Evolutionary conservation across 1,284 basidiomycete genomes (phyloP), one percentile per base, ranked within the genome.

Genomic region (Malassezia pachydermatis): DNA sequence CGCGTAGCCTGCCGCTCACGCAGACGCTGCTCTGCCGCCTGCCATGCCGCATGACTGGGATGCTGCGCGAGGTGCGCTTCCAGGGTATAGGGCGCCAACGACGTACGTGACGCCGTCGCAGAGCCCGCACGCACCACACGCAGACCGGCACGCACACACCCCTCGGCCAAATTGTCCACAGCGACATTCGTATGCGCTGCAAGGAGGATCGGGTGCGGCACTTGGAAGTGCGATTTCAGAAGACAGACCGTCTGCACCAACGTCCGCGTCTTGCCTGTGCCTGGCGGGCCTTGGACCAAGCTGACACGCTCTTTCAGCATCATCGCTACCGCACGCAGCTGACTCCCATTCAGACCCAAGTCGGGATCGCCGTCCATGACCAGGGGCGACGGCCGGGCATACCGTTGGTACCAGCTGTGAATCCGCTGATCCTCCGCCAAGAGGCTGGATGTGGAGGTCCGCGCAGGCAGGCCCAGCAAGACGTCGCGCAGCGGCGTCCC

Each of bases 251-350:
- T 78, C 65, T 89, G 83, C 25, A 90, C 82, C 41, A 95, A 88
- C 0, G 89, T 92, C 63, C 84, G 82, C 1, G 88, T 92, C 74
- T 95, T 95, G 38, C 89, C 88, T 0, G 89, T 95, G n/a, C 89
- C 89, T 5, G 89, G 89, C 19, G 89, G 89, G 13, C 89, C 89
- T 74, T 94, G 89, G 17, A 94, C 80, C 19, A 94, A 76, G 65
- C 83, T 84, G 29, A 88, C 72, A 25, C 81, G 76, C 59, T 88
- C 78, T 5, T 81, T 80, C 36, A 94, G 77, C 84, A 92, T 90
- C 75, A 81, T 79, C 1, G 88, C 88, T 40, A 90, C 80, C 0
- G 89, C 89, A 47, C 80, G 76, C 45, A 79, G 78, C 72, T 95
- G 88, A n/a, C 82, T 84, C 9, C 72, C 65, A 65, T 92, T 94